Evolutionary conservation across 306 rosid species (phyloP).

Genomic region (Arachis stenosperma): DNA sequence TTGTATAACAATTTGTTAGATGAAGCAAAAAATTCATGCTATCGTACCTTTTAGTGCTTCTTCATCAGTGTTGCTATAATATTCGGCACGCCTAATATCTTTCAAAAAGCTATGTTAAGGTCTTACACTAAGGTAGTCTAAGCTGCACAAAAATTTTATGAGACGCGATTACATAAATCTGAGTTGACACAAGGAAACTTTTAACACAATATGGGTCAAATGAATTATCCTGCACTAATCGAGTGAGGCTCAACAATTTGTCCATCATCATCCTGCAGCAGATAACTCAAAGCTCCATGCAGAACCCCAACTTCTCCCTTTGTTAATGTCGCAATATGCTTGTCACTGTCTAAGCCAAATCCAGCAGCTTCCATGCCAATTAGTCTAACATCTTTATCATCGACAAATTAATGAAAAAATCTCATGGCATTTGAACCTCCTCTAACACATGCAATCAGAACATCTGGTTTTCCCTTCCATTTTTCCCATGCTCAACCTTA

Average conservation of each 20-base stretch:
- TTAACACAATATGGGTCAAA: conserved; percentile 12
- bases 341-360: conserved; percentile 87
- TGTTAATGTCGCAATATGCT: conserved; percentile 92
- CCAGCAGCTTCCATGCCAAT: conserved; percentile 98
- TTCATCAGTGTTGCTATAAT: conserved; percentile 74
- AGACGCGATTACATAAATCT: conserved; percentile 11
- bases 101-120: conserved; percentile 95
- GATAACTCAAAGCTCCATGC: conserved; percentile 99
- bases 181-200: conserved; percentile 22
- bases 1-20: not conserved
- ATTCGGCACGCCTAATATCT: conserved; percentile 87
- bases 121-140: conserved; percentile 99
- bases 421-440: conserved; percentile 99
- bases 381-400: conserved; percentile 75
- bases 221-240: conserved; percentile 87
- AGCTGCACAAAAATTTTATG: conserved; percentile 45
- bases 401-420: conserved; percentile 83
- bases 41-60: conserved; percentile 93
- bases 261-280: conserved; percentile 94
- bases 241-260: conserved; percentile 97
- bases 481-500: conserved; percentile 79
- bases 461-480: conserved; percentile 96
- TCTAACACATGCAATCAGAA: conserved; percentile 88
- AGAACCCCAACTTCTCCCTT: conserved; percentile 92
- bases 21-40: conserved; percentile 13